Evolutionary conservation across 768 basidiomycete genomes (phyloP), one percentile per base, ranked within the genome.

Genomic region (Strobilomyces dryophilus): DNA sequence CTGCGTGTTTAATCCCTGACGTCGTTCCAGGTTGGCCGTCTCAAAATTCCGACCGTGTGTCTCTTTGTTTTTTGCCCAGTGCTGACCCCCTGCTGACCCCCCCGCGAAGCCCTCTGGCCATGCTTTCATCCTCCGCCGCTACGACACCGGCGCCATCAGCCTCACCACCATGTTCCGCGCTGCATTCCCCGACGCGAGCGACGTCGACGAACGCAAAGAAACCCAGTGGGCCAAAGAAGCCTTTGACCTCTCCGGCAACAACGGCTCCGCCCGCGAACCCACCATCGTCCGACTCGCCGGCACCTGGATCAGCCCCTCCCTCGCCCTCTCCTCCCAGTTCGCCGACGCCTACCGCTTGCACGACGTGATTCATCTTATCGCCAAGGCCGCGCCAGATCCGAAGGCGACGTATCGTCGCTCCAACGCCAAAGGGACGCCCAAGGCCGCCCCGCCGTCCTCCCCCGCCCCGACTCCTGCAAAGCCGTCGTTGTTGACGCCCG

Each of bases 151-250:
- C 54, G 92, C 92, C 18, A 81, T 98, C 71, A 89, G 87, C 58
- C 80, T 94, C 10, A 95, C 94, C 10, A 95, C 94, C 52, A 95
- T 98, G 93, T 95, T 90, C 74, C 89, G 93, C 53, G 93, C 93
- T 8, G 92, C 92, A 0, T 98, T 92, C 69, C 94, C 94, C 10
- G 81, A 77, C 36, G 89, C 92, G 4, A 73, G 75, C 40, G 90
- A 93, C 2, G 73, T 78, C 45, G 83, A 87, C 17, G 94, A 98
- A 70, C 85, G 81, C 67, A 73, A 71, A 12, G 94, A 97, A 69
- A 76, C 88, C 39, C 78, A 81, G 39, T 95, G 91, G 90, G 85
- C 94, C 54, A 89, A 87, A 64, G 82, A 85, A 18, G 79, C 73
- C 61, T 89, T 80, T 71, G 90, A 95, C 66, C 79, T 85, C 51